These are phyloP conservation scores for Penicillium silybi DNA, from an alignment of 495 filamentous ascomycete genomes.

Conservation along the genomic window DNA sequence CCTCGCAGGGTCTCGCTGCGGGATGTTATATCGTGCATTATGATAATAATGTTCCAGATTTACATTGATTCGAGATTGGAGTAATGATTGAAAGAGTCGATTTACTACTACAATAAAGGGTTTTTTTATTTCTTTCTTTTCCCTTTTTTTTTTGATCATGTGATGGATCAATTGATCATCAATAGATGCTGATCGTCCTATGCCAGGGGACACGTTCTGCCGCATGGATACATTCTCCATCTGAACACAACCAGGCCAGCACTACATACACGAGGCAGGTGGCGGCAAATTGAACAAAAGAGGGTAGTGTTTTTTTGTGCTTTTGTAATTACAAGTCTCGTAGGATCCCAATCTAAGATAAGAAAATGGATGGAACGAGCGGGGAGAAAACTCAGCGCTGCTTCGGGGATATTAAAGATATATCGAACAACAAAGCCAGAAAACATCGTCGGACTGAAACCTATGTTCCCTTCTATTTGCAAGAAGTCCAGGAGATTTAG, in stretches of 20 bases:
- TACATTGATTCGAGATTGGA: neutral
- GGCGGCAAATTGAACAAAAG: neutral
- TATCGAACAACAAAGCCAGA: constrained; percentile 43
- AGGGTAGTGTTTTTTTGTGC: constrained; percentile 2
- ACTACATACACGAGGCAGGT: neutral
- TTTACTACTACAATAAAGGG: neutral
- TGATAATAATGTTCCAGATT: neutral
- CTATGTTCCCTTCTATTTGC: constrained; percentile 46
- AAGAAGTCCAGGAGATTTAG: constrained; percentile 29
- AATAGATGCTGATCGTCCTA: neutral
- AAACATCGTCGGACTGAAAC: constrained; percentile 41
- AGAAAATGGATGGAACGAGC: constrained; percentile 28
- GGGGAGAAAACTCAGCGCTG: constrained; percentile 40
- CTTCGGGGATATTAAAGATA: constrained; percentile 49
- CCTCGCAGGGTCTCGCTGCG: constrained; percentile 2
- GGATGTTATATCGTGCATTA: neutral
- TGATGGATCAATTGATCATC: neutral
- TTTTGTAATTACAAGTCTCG: constrained; percentile 26
- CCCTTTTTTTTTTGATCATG: neutral
- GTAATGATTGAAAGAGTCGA: too few species aligned
- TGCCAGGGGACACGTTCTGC: neutral
- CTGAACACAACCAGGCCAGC: neutral
- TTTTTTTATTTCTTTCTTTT: too few species aligned
- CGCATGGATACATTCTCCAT: neutral
- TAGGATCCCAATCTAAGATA: constrained; percentile 6